Base-by-base conservation (phyloP, 805 yeast genomes). In the Cyberlindnera xylosilytica region DNA sequence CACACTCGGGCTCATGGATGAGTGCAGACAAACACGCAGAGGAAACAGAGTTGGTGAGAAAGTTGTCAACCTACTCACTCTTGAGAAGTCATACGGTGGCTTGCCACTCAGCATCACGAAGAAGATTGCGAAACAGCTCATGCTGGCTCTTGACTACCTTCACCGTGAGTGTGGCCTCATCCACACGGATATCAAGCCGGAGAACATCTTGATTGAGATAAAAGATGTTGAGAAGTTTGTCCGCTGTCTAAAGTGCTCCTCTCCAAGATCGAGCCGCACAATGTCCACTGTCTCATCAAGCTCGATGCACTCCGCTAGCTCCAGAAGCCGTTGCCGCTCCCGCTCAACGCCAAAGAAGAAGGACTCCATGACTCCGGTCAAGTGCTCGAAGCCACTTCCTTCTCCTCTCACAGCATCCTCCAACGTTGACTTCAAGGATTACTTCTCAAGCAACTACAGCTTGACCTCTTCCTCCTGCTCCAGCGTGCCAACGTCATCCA, bases 151-250 rank as follows among this genome's bases (percentile, higher is more conserved):
- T 45, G 82, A 79, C 57, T 78, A 73, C 53, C 62, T 80, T 49
- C 87, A 81, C 58, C 50, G 75, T 32, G 70, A 65, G 52, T 80
- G 87, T 59, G 85, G 85, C 3, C 66, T 81, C 10, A 80, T 82
- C 31, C 91, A 84, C 61, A 78, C 90, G 11, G 90, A 83, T 58
- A 69, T 84, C 38, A 84, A 84, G 60, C 89, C 90, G 2, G 90
- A 83, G 55, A 85, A 85, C 62, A 74, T 79, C 4, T 60, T 76
- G 33, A 69, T 77, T 32, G 79, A 75, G 49, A 73, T 79, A 24
- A 68, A 70, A 41, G 76, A 78, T 49, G 78, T 76, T 36, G 78
- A 76, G 47, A 69, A 66, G 45, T 67, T 79, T 36, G 74, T 79
- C 2, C 45, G 45, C 18, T 45, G 49, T 36, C 34, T 16, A 32